Evolutionary conservation across 2,329 filamentous ascomycete genomes (phyloP), one percentile per base, ranked within the genome.

Genomic region (Pseudodiploospora longispora): DNA sequence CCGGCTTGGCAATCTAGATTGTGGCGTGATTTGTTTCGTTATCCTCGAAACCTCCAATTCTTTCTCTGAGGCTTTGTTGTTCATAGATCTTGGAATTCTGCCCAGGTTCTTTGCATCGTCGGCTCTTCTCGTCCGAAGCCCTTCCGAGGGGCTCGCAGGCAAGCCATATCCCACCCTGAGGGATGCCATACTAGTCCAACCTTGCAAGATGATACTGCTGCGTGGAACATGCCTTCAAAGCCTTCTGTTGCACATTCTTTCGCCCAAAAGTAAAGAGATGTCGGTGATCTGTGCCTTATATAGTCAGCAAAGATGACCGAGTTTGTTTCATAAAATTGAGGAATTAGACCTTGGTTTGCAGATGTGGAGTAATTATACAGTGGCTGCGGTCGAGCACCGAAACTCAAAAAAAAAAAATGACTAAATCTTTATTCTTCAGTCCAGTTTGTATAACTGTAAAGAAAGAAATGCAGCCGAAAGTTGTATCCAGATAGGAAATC

Each of bases 111-210:
- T 46, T 35, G 48, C 36, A 31, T 62, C 56, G 35, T 54, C 52
- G 36, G 50, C 48, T 40, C 52, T 57, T 45, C 57, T 56, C 7
- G 57, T 52, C 45, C 61, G 55, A 51, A 57, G 52, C 41, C 60
- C 57, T 39, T 71, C 66, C 33, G 58, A 59, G 51, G 68, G 63
- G 47, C 66, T 62, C 46, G 62, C 54, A 9, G 65, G 67, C 40
- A 69, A 59, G 46, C 68, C 65, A 52, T 63, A 65, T 44, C 62
- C 63, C 48, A 58, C 58, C 55, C 61, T 63, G 44, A 63, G 58
- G 55, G 68, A 66, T 59, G 68, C 66, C 70, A 72, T 72, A 49
- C 46, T 66, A 47, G 55, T 57, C 59, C 59, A 55, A 57, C 51
- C 52, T 58, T 56, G 47, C 55, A 38, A 40, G 40, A 27, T 29